Evolutionary conservation across 306 rosid genomes (phyloP), one percentile per base, ranked within the genome.

Genomic region (Rosa persica): DNA sequence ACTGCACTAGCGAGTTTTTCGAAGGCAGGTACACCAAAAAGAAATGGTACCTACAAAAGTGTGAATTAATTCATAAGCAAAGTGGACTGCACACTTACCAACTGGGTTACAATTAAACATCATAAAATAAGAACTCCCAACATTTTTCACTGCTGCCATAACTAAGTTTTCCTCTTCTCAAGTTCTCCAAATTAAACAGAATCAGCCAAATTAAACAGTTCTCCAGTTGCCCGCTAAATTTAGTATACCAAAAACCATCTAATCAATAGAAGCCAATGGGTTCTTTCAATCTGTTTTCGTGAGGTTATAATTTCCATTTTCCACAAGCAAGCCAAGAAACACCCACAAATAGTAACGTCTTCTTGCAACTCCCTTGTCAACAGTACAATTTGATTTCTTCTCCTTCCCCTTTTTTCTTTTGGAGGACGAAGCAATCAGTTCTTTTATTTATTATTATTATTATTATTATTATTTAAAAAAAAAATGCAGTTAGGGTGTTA

Each of bases 1-100:
- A 96, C 87, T 58, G 62, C 80, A 76, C 89, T 88, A 52, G 99
- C 99, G 69, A 79, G 30, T 78, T 86, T 96, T 90, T 96, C 98
- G 34, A 96, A 76, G 13, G 96, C 97, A 86, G 90, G 47, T 66
- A 96, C 87, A 72, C 99, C 99, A 81, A 93, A 93, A 82, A 96
- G 99, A 88, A 96, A 96, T 19, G 99, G 99, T 43, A 96, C 99
- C 99, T 96, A 89, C 72, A 74, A 52, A 73, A 73, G 36, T 39
- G 69, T 8, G 69, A 77, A 25, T 4, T 12, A 68, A 36, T 30
- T 30, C 2, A 36, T 46, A 6, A 44, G 77, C 40, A 4, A 15
- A 57, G 71, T 19, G 34, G n/a, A 46, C 34, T 10, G 13, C 34
- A 62, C 5, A 19, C 17, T 11, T 46, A 40, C n/a, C 79, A 23